Evolutionary conservation across 495 filamentous ascomycete species (phyloP).

Genomic region (Gamarada debralockiae): DNA sequence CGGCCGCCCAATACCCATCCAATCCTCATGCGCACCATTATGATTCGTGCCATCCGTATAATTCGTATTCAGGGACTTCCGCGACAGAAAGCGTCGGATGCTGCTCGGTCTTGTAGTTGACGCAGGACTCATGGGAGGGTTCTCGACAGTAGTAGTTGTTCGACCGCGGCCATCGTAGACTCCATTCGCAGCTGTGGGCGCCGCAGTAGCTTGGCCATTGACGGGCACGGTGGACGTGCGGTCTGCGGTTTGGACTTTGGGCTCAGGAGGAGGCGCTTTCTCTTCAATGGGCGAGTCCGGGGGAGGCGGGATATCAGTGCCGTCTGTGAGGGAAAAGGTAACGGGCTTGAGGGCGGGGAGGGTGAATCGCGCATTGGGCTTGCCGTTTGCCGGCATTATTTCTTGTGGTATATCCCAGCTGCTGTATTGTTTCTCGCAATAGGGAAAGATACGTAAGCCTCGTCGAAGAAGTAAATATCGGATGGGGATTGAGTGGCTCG

Average conservation of each 20-base stretch:
- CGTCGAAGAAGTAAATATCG: no score
- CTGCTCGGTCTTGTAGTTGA: slow-evolving; percentile 23
- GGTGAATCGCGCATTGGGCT: slow-evolving; percentile 42
- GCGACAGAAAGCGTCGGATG: slow-evolving; percentile 36
- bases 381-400: slow-evolving; percentile 22
- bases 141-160: slow-evolving; percentile 6
- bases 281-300: slow-evolving; percentile 43
- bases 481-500: no score
- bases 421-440: no score
- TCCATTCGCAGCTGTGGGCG: neutral
- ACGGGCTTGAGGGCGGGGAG: slow-evolving; percentile 47
- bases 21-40: slow-evolving; percentile 27
- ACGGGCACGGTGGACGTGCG: neutral
- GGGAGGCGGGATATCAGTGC: slow-evolving; percentile 54
- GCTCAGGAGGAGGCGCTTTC: slow-evolving; percentile 23
- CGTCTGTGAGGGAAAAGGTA: slow-evolving; percentile 47
- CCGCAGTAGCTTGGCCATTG: neutral
- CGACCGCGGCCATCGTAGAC: slow-evolving; percentile 21
- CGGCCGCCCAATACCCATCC: slow-evolving; percentile 30
- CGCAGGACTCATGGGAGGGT: slow-evolving; percentile 20
- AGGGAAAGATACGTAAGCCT: no score
- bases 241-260: neutral
- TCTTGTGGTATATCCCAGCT: no score
- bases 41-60: slow-evolving; percentile 28
- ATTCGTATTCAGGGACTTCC: slow-evolving; percentile 32